A percentile compares a stretch with the other conserved stretches of the same genome.
Conservation (phyloP, 495 filamentous ascomycete species). For the Neurospora tetraspora region DNA sequence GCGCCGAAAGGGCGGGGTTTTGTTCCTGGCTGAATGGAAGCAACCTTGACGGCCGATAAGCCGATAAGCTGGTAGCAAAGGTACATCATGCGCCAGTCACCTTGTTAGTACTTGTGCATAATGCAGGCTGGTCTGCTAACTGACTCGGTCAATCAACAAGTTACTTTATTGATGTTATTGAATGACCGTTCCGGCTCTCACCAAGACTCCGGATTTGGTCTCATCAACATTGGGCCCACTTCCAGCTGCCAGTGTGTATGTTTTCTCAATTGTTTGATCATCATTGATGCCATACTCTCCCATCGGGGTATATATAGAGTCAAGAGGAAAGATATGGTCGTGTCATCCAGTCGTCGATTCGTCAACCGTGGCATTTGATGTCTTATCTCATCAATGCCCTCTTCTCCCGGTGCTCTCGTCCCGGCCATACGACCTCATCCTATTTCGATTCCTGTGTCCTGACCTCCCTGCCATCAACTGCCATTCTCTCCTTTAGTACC, state of each 20-base stretch:
- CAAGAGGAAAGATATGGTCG: not conserved
- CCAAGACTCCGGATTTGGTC: not conserved
- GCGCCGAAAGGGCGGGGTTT: not conserved
- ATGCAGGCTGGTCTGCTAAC: no score
- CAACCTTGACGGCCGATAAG: not conserved
- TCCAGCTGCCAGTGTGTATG: not conserved
- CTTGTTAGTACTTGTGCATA: not conserved
- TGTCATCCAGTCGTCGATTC: not conserved
- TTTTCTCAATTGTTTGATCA: not conserved
- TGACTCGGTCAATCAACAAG: no score
- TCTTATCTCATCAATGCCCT: not conserved
- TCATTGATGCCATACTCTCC: not conserved
- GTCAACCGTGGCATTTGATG: not conserved
- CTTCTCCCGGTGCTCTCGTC: not conserved
- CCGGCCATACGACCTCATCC: not conserved
- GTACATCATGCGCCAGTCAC: not conserved
- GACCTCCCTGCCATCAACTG: not conserved
- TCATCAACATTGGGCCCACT: not conserved
- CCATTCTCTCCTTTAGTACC: not conserved
- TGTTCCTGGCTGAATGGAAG: not conserved
- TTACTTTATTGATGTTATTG: not conserved
- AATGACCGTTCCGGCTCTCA: not conserved
- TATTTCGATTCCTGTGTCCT: not conserved
- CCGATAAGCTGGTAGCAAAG: not conserved
- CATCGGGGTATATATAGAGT: not conserved